These are phyloP conservation scores for Bryoerythrophyllum caledonicum DNA, from an alignment of 225 moss, liverwort and hornwort genomes.

Conservation along the genomic window DNA sequence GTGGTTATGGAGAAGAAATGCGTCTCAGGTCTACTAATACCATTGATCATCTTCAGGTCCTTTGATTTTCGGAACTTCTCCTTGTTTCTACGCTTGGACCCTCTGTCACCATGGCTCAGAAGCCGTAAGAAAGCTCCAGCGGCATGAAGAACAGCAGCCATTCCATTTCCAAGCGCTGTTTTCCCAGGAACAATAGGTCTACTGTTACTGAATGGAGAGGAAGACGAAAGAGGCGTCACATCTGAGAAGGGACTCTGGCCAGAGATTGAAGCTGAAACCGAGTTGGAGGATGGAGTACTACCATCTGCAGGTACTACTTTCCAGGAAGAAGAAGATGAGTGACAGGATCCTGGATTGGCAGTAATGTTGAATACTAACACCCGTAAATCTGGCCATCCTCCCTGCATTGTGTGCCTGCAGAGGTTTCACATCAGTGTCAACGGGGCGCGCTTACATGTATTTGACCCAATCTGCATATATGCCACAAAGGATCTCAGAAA, in stretches of 20 bases:
- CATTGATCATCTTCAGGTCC: slow-evolving; percentile 20
- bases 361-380: slow-evolving; percentile 33
- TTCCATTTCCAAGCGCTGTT: slow-evolving; percentile 49
- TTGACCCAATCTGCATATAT: slow-evolving; percentile 30
- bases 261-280: slow-evolving; percentile 37
- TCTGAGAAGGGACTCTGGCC: slow-evolving; percentile 20
- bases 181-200: no score
- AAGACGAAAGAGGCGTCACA: slow-evolving; percentile 25
- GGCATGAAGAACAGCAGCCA: slow-evolving; percentile 48
- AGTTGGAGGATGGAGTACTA: no score
- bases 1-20: slow-evolving; percentile 29
- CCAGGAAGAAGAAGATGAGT: slow-evolving; percentile 34
- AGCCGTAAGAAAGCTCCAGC: slow-evolving; percentile 53
- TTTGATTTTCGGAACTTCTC: slow-evolving; percentile 19
- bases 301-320: slow-evolving; percentile 35
- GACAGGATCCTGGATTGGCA: slow-evolving; percentile 29
- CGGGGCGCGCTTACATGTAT: neutral
- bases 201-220: slow-evolving; percentile 23
- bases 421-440: slow-evolving; percentile 27
- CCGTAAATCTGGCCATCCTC: slow-evolving; percentile 57
- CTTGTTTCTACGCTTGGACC: slow-evolving; percentile 15
- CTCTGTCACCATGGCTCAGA: slow-evolving; percentile 35
- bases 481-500: no score
- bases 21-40: slow-evolving; percentile 4
- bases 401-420: slow-evolving; percentile 51